Evolutionary conservation across 495 filamentous ascomycete species (phyloP).

Genomic region (Lophiostoma macrostomum): DNA sequence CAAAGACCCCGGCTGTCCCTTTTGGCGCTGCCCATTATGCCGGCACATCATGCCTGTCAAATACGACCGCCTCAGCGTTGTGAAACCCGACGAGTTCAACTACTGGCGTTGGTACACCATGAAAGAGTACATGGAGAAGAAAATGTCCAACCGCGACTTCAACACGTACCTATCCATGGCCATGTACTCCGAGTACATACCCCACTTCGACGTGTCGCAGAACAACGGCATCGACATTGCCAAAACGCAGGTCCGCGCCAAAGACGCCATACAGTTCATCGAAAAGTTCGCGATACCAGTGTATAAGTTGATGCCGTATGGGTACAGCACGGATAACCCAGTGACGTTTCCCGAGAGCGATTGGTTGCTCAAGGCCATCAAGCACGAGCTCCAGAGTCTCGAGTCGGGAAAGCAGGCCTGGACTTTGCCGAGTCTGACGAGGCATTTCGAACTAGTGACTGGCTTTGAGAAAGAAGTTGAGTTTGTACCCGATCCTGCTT

Average conservation of each 20-base stretch:
- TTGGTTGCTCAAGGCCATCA: neutral
- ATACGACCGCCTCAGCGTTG: neutral
- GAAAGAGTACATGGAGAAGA: neutral
- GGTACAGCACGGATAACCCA: constrained; percentile 5
- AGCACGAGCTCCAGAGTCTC: neutral
- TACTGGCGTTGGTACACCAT: constrained; percentile 4
- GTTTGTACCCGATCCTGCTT: neutral
- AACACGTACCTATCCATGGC: neutral
- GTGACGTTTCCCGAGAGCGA: neutral
- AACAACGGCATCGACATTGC: neutral
- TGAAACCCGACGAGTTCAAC: neutral
- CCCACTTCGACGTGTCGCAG: neutral
- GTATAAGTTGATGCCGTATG: neutral
- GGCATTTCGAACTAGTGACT: constrained; percentile 2
- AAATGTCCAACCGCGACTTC: neutral
- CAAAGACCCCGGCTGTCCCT: neutral
- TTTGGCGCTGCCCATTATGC: constrained; percentile 9
- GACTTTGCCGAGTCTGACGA: neutral
- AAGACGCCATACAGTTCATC: neutral
- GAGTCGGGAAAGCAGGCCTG: neutral
- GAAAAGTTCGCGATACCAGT: neutral
- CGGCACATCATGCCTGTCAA: neutral
- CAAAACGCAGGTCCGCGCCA: neutral
- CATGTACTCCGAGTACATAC: too few relatives aligned
- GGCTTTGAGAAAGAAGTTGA: constrained; percentile 5